Base-by-base conservation (phyloP, 2,329 filamentous ascomycete genomes). In the Byssochlamys sp. region DNA sequence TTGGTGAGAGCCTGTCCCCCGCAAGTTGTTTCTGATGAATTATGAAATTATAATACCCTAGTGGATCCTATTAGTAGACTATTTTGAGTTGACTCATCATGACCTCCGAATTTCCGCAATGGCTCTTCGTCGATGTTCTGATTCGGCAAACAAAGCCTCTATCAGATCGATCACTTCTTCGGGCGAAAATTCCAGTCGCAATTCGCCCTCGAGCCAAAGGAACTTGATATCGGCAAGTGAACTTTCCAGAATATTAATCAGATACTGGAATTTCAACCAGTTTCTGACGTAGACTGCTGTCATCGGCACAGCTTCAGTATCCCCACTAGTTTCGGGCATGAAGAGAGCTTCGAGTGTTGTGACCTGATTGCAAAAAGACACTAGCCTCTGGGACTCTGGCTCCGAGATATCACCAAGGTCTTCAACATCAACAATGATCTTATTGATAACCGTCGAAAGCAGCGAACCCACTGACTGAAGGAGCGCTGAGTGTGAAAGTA, bases 221-320 rank as follows among this genome's bases (percentile, higher is more conserved):
- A 81, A 86, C 64, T 81, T 84, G 71, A 87, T 86, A 64, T 87
- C 84, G 24, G 81, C 84, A 14, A 87, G 71, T 53, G 78, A 83
- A 57, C 81, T 81, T 56, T 86, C 84, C 55, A 87, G 67, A 51
- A 87, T 84, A 62, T 86, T 84, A 49, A 79, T 73, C 55, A 87
- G 67, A 63, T 86, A 86, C 66, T 85, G 83, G 65, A 86, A 86
- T 59, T 83, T 83, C 60, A 86, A 75, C 84, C 84, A 87, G 61
- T 80, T 81, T 3, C 80, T 78, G 52, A 82, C 81, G 61, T 86
- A 86, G 9, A 86, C 75, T 26, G 81, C 81, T 3, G 81, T 83
- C 74, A 84, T 81, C n/a, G 75, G 74, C 28, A 79, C 69, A 5
- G 69, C 67, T 33, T 68, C 71, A 4, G 66, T 60, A 19, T 67